Evolutionary conservation across 2,329 filamentous ascomycete genomes (phyloP), one percentile per base, ranked within the genome.

Genomic region (Rutstroemia sydowiana): DNA sequence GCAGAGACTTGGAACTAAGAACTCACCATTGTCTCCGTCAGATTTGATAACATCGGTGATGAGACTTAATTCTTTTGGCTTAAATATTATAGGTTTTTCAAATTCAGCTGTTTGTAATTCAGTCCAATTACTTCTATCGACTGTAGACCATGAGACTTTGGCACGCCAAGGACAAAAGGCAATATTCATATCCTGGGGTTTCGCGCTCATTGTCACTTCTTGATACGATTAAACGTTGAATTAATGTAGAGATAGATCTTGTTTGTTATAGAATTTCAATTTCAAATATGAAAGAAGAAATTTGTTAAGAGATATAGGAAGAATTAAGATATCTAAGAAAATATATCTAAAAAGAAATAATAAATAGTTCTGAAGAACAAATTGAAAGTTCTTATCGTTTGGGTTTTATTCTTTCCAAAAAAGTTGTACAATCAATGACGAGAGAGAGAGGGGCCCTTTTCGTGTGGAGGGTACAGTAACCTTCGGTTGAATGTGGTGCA

Each of bases 81-180:
- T 39, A 21, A 39, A 39, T 18, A 39, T 20, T 39, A 39, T 20
- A 20, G 36, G 36, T 39, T 39, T 23, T 37, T 18, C 20, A 10
- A 46, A 28, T 46, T 51, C 26, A 55, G 41, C 26, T 46, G 32
- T 40, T 44, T 51, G 48, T n/a, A 51, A 39, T 40, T 44, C 45
- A 18, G 57, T 59, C 41, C 57, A 61, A 55, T 63, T 55, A 45
- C 48, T 51, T 46, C 18, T 44, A 51, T 37, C 45, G 42, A 37
- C 48, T 23, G 42, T 23, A 21, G 59, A 61, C 56, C 59, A 61
- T 37, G 31, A 55, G 54, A 62, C 56, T 42, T 55, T 57, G 39
- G 55, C 54, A 57, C 62, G 55, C 45, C 62, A 58, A 46, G 63
- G 63, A 62, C 63, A 64, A 52, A 57, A 62, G 51, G 63, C 62